Evolutionary conservation across 192 early-diverging fungal species (phyloP).

Genomic region (Allomyces arbusculus): DNA sequence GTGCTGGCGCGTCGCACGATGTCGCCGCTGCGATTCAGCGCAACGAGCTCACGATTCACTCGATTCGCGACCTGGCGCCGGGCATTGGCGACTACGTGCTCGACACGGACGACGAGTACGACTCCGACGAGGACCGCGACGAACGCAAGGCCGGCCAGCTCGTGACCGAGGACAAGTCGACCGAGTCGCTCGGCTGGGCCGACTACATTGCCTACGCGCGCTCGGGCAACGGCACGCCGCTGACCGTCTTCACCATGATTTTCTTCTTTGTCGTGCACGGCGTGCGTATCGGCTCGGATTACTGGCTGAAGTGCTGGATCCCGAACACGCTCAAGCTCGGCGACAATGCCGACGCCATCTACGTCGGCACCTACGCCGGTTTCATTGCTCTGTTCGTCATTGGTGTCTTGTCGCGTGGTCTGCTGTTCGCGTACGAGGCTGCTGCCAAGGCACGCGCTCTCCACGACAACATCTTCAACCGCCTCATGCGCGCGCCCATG

Average conservation of each 20-base stretch:
- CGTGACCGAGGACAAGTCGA: constrained; percentile 13
- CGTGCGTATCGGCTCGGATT: constrained; percentile 33
- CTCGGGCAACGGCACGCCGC: constrained; percentile 16
- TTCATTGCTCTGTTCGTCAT: constrained; percentile 23
- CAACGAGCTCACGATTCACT: constrained; percentile 54
- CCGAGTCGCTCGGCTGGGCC: constrained; percentile 9
- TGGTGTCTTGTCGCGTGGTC: constrained; percentile 30
- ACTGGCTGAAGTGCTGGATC: constrained; percentile 13
- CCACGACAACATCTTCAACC: constrained; percentile 24
- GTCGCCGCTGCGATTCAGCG: constrained; percentile 42
- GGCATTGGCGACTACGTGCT: too few relatives aligned
- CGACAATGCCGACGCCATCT: constrained; percentile 14
- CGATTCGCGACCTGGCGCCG: constrained; percentile 19
- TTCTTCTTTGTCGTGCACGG: constrained; percentile 40
- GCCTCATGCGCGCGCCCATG: neutral
- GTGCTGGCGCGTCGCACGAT: constrained; percentile 20
- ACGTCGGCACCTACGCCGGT: constrained; percentile 36
- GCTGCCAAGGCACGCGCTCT: constrained; percentile 30
- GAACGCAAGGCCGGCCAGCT: constrained; percentile 7
- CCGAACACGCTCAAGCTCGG: constrained; percentile 10
- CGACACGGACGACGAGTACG: constrained; percentile 2
- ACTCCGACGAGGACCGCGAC: constrained; percentile 4
- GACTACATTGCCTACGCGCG: constrained; percentile 18
- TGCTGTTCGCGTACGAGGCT: constrained; percentile 23
- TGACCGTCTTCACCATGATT: constrained; percentile 19